Evolutionary conservation across 257 asterid genomes (phyloP).

Genomic region (Cruciata laevipes): DNA sequence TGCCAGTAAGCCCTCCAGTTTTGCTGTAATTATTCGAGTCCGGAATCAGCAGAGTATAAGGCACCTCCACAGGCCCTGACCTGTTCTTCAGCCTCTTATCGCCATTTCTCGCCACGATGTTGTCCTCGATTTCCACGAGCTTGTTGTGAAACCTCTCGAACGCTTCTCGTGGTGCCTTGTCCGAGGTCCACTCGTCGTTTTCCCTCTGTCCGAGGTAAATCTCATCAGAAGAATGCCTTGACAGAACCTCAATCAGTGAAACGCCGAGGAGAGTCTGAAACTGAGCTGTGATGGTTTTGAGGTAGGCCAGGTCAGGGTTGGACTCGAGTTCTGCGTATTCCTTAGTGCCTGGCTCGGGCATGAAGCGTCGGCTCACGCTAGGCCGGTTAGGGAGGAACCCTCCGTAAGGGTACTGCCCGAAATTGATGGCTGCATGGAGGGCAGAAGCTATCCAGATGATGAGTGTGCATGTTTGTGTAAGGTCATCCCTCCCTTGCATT

Average conservation of each 20-base stretch:
- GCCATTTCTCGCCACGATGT: constrained; percentile 33
- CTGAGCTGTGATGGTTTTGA: constrained; percentile 73
- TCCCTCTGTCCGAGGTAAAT: constrained; percentile 68
- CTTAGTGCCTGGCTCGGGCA: constrained; percentile 50
- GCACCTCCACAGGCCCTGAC: constrained; percentile 52
- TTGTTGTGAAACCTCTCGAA: constrained; percentile 35
- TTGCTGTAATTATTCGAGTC: constrained; percentile 31
- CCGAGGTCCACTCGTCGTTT: constrained; percentile 47
- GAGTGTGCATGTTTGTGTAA: constrained; percentile 47
- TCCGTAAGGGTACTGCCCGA: constrained; percentile 71
- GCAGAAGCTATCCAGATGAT: constrained; percentile 79
- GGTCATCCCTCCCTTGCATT: constrained; percentile 47
- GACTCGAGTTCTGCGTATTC: constrained; percentile 51
- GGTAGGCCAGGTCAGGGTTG: constrained; percentile 42
- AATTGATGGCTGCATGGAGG: constrained; percentile 80
- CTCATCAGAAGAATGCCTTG: constrained; percentile 66
- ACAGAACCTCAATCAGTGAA: constrained; percentile 59
- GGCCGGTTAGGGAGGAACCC: constrained; percentile 85
- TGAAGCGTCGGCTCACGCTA: constrained; percentile 56
- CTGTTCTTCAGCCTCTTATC: constrained; percentile 37
- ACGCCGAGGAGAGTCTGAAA: constrained; percentile 61
- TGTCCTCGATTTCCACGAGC: constrained; percentile 36
- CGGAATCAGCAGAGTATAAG: constrained; percentile 51
- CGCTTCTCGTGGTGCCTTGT: constrained; percentile 32
- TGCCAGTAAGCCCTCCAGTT: constrained; percentile 59